Evolutionary conservation across 2,329 filamentous ascomycete genomes (phyloP), one percentile per base, ranked within the genome.

Genomic region (Beauveria asiatica): DNA sequence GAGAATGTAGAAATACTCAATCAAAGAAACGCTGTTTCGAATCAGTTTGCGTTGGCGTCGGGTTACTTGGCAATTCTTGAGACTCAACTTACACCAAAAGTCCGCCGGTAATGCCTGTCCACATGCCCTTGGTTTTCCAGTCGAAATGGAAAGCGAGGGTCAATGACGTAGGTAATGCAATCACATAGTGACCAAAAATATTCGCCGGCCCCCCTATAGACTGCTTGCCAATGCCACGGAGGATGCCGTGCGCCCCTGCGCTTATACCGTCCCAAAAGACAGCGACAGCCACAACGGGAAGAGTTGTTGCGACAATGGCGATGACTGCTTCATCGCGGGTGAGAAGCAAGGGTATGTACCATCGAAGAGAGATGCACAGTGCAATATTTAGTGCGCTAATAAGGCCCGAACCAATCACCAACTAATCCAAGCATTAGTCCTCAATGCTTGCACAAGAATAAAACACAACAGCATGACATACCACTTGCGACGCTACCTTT

Each of bases 121-220:
- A 97, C 19, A 97, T 77, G 0, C 93, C 93, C 60, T 83, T 79
- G 44, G 97, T 76, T 50, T 85, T 84, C 91, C 89, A 96, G 21
- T 80, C 80, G 4, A 92, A 75, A 0, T 85, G 87, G 71, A 97
- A 96, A 0, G 86, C 88, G 0, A 88, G 83, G 3, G 82, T 84
- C 65, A 97, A 88, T 44, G 87, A 90, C 33, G 96, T 83, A 0
- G 94, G 93, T 73, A 97, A 79, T 0, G 90, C 93, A 25, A 97
- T 80, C 17, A 83, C 76, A 73, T 97, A 99, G 75, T 97, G 97
- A 21, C 87, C 87, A 53, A 91, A 84, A 2, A 97, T 75, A 68
- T 94, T 95, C 5, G 92, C 87, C 67, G 93, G 96, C 0, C 93
- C 92, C 10, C 93, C 93, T 61, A 97, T 86, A 64, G 91, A 86